Evolutionary conservation across 2,329 filamentous ascomycete species (phyloP), one percentile per base, ranked within the genome.

Genomic region (Fusarium zealandicum): DNA sequence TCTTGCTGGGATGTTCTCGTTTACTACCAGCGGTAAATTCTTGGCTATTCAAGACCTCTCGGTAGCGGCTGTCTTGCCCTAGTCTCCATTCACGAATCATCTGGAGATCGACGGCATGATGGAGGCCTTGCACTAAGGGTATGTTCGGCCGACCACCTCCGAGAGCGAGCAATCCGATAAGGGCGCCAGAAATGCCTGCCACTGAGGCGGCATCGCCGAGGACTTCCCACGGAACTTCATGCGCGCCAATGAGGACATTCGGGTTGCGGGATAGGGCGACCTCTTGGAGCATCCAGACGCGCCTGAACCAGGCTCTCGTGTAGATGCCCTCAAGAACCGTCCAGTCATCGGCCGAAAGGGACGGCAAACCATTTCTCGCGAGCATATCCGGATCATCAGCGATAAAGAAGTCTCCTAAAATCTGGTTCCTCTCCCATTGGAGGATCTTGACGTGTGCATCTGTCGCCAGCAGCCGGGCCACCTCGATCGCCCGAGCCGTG

Each of bases 221-320:
- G 13, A 36, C 31, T 9, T 61, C 55, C 61, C 61, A 65, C 10
- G 61, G 49, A 4, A 64, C 38, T 4, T 47, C 43, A 17, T 63
- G 48, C 3, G 16, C 16, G 1, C 68, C 67, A 13, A 68, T 57
- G 16, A 69, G 40, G 8, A 69, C 56, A 3, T 56, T 55, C 1
- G 66, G 54, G 4, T 54, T 45, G 5, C 17, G 20, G 5, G 66
- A 64, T 4, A 70, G 41, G 10, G 64, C 65, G 4, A 65, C 60
- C 44, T 70, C 69, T 28, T 70, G 69, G 18, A 70, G 54, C 47
- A 67, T 65, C 69, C 69, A 71, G 14, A 68, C 63, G 3, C 69
- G 64, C 5, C 56, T 36, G 47, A 70, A 70, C 66, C 69, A 71
- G 2, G 59, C 38, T 17, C 68, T 51, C 6, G 39, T 43, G 38